Base-by-base conservation (phyloP, 2,329 filamentous ascomycete genomes). In the Colletotrichum sp. region DNA sequence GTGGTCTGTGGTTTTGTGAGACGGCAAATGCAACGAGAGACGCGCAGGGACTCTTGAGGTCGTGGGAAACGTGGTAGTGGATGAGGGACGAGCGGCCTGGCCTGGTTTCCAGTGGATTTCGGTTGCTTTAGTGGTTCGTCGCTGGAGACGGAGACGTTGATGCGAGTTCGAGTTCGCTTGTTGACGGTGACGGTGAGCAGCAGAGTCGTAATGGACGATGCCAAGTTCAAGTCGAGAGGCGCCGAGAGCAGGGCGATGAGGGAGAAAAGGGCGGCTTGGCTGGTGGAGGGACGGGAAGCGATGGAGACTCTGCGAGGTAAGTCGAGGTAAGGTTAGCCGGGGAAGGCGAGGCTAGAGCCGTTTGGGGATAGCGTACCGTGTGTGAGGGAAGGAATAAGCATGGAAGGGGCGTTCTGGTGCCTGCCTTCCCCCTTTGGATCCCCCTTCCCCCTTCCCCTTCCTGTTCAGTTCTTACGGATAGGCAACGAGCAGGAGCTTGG, bases 201-300 rank as follows among this genome's bases (percentile, higher is more conserved):
- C 24, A 67, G 65, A 28, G 21, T 32, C 8, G n/a, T 8, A 55
- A 6, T 26, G 55, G 24, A 24, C 60, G 43, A 63, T 71, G 61
- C 73, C 57, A 68, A 67, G 57, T 58, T 64, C 30, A 26, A 8
- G 13, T 28, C 9, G 43, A 68, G 36, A 72, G 70, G 32, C 36
- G 55, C 24, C 26, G 32, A 60, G 55, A 0, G 55, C 34, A 48
- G 36, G 55, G n/a, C 21, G 32, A 70, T 70, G 57, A 70, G 67
- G 67, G 67, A 34, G 38, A 48, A 48, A 52, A 70, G 36, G 55
- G 67, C 57, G 67, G 32, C 21, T 57, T 30, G 26, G 57, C 26
- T 75, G 64, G 64, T 76, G 74, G 74, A 74, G 74, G 74, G 74
- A 64, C 74, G 74, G 74, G 74, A 73, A 72, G 73, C 34, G 52